Conservation (phyloP, 2,329 filamentous ascomycete genomes). For the Epichloe sylvatica region DNA sequence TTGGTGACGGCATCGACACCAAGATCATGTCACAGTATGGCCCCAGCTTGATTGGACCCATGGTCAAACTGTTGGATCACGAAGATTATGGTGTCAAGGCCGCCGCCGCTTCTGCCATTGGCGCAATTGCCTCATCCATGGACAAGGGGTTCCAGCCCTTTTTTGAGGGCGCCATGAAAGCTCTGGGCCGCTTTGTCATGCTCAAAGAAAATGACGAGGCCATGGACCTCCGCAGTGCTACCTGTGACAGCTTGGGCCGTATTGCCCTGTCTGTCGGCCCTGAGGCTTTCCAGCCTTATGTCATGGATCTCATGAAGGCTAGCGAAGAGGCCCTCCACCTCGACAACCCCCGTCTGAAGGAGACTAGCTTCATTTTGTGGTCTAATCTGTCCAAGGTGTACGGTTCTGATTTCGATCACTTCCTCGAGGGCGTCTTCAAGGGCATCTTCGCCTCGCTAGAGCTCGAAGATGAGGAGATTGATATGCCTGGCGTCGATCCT, state of each 20-base stretch:
- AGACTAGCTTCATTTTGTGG: conserved; percentile 97
- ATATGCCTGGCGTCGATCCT: conserved; percentile 47
- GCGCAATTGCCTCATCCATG: conserved; percentile 77
- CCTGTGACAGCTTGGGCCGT: conserved; percentile 85
- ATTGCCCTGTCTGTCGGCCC: conserved; percentile 81
- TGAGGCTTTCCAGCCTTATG: conserved; percentile 78
- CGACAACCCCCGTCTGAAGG: conserved; percentile 78
- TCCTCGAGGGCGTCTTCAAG: conserved; percentile 63
- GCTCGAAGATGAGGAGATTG: conserved; percentile 76
- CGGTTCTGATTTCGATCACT: conserved; percentile 66
- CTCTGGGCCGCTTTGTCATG: conserved; percentile 68
- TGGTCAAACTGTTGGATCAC: conserved; percentile 72
- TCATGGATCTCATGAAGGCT: conserved; percentile 77
- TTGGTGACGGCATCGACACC: conserved; percentile 75
- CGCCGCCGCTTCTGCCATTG: conserved; percentile 75
- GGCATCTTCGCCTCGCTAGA: conserved; percentile 74
- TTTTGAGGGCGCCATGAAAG: conserved; percentile 85
- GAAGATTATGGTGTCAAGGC: conserved; percentile 83
- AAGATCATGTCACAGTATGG: conserved; percentile 69
- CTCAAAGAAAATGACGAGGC: conserved; percentile 86
- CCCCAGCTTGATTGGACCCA: conserved; percentile 65
- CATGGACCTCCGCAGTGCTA: conserved; percentile 74
- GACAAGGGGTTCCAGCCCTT: conserved; percentile 77
- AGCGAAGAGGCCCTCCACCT: conserved; percentile 84
- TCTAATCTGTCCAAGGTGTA: conserved; percentile 90